These are phyloP conservation scores for Globisporangium alternatum DNA, from an alignment of 352 stramenopile genomes.

Conservation along the genomic window DNA sequence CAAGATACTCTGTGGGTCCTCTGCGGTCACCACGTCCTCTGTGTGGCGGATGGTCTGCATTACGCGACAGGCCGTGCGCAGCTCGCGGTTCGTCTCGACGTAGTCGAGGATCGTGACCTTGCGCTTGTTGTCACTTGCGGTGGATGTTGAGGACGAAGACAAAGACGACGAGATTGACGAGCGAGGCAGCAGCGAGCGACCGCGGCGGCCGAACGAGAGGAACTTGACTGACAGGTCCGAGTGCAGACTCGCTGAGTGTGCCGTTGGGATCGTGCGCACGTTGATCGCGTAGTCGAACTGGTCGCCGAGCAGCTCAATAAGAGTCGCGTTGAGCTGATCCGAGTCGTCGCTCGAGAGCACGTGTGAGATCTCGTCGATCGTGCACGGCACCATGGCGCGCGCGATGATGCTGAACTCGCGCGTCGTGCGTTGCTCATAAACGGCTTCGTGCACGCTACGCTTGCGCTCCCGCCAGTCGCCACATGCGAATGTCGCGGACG, in stretches of 20 bases:
- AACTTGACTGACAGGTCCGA: slow-evolving; percentile 29
- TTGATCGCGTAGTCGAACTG: slow-evolving; percentile 28
- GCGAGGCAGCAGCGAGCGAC: slow-evolving; percentile 11
- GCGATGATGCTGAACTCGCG: slow-evolving; percentile 19
- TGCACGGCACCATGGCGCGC: slow-evolving; percentile 22
- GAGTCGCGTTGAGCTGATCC: slow-evolving; percentile 28
- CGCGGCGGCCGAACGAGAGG: slow-evolving; percentile 19
- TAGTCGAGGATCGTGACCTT: slow-evolving; percentile 24
- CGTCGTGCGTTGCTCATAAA: slow-evolving; percentile 14
- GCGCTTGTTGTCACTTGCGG: not conserved
- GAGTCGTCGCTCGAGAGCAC: slow-evolving; percentile 23
- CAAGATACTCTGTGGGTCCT: not conserved
- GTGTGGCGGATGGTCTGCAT: slow-evolving; percentile 16
- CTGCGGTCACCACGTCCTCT: slow-evolving; percentile 3
- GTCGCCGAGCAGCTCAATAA: slow-evolving; percentile 26
- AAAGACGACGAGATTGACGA: not conserved
- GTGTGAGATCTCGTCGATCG: slow-evolving; percentile 21
- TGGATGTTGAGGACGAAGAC: not conserved
- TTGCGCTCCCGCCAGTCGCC: slow-evolving; percentile 14
- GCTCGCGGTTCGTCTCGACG: slow-evolving; percentile 18
- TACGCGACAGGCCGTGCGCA: slow-evolving; percentile 11
- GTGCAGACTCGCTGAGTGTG: not conserved
- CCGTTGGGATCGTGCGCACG: slow-evolving; percentile 17
- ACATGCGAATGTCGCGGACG: slow-evolving; percentile 1
- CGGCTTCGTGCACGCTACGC: not conserved